Evolutionary conservation across 2,329 filamentous ascomycete genomes (phyloP).

Genomic region (Phoma sp.): DNA sequence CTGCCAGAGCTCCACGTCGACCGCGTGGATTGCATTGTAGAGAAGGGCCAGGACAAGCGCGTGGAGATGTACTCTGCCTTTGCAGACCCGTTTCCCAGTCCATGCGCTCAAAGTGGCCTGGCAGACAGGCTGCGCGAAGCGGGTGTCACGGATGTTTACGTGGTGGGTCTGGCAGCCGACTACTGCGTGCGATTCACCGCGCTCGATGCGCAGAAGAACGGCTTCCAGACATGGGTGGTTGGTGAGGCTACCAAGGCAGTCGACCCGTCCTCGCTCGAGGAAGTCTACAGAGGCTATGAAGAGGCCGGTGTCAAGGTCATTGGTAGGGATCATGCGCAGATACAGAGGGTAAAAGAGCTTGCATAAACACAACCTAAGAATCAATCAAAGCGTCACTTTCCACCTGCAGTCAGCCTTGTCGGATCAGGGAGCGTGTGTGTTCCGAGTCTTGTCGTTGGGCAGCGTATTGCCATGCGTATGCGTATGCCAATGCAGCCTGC

Average conservation of each 20-base stretch:
- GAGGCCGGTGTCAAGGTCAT: conserved; percentile 69
- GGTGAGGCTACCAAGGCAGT: conserved; percentile 81
- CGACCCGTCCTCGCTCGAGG: conserved; percentile 64
- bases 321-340: conserved; percentile 61
- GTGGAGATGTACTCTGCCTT: conserved; percentile 97
- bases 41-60: conserved; percentile 76
- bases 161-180: conserved; percentile 85
- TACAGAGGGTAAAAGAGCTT: conserved; percentile 55
- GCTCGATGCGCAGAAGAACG: conserved; percentile 75
- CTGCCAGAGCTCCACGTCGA: conserved; percentile 71
- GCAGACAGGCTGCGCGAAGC: conserved; percentile 61
- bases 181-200: conserved; percentile 88
- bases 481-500: neutral
- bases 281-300: conserved; percentile 61
- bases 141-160: conserved; percentile 77
- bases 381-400: neutral
- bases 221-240: conserved; percentile 78
- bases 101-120: conserved; percentile 68
- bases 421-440: conserved; percentile 8
- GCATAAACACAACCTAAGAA: conserved; percentile 1
- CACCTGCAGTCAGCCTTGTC: conserved; percentile 1
- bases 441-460: conserved; percentile 22
- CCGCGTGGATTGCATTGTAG: conserved; percentile 69
- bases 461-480: neutral
- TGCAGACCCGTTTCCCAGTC: conserved; percentile 74